These are phyloP conservation scores for Xylaria sp. DNA, from an alignment of 2,329 filamentous ascomycete genomes.

Conservation along the genomic window DNA sequence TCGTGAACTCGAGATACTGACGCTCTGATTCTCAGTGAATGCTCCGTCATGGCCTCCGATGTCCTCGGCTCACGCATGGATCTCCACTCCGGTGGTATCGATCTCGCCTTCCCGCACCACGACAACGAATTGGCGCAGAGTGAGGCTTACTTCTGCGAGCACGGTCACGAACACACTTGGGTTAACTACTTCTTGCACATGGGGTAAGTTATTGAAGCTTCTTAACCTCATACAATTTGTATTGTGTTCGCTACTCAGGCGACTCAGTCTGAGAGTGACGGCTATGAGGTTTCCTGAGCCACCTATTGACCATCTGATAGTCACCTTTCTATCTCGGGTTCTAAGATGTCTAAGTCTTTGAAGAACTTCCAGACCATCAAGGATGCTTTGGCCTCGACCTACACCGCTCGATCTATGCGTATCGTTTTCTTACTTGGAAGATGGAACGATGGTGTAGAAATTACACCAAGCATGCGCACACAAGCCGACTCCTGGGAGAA, in stretches of 20 bases:
- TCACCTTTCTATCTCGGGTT: constrained; percentile 80
- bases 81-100: constrained; percentile 88
- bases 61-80: constrained; percentile 82
- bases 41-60: constrained; percentile 69
- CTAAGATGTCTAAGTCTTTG: constrained; percentile 92
- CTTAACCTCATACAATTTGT: not conserved
- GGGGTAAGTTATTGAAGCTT: constrained; percentile 43
- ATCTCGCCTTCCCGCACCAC: constrained; percentile 86
- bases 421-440: constrained; percentile 82
- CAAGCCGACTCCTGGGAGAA: constrained; percentile 75
- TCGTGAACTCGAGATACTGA: constrained; percentile 1
- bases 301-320: constrained; percentile 1
- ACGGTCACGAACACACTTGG: constrained; percentile 63
- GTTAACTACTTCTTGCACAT: constrained; percentile 96
- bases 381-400: constrained; percentile 65
- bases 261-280: not conserved
- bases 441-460: constrained; percentile 90
- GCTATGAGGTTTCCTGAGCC: not conserved
- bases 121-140: constrained; percentile 79
- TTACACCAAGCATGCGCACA: constrained; percentile 74
- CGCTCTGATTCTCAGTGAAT: constrained; percentile 12
- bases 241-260: not conserved
- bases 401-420: constrained; percentile 73
- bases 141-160: constrained; percentile 61
- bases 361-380: constrained; percentile 96